phyloP scores from a whole-genome alignment of 2,329 filamentous ascomycete genomes.

The Periconia sp. region DNA sequence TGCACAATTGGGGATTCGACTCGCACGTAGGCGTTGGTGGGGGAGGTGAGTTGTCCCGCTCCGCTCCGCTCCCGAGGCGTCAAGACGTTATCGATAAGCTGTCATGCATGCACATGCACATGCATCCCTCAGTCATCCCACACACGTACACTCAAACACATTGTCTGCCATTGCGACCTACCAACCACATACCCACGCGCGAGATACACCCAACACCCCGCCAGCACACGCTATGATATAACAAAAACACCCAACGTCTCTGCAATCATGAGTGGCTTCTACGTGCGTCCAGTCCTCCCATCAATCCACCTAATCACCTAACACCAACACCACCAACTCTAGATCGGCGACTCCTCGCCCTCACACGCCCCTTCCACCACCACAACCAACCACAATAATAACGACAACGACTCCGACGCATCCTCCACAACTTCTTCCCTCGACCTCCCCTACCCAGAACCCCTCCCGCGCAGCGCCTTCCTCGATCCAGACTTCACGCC shows the following conservation, averaged over 20 bases:
- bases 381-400: too few relatives aligned
- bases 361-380: slow-evolving; percentile 11
- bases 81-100: too few relatives aligned
- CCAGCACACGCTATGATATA: slow-evolving; percentile 11
- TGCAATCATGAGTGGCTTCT: slow-evolving; percentile 52
- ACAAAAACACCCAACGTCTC: background rate
- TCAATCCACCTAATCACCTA: slow-evolving; percentile 1
- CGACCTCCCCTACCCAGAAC: slow-evolving; percentile 79
- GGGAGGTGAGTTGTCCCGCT: too few relatives aligned
- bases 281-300: slow-evolving; percentile 36
- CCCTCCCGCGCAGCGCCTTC: slow-evolving; percentile 82
- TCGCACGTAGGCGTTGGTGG: too few relatives aligned
- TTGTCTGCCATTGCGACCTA: background rate
- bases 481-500: slow-evolving; percentile 75
- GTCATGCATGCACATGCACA: background rate
- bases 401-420: slow-evolving; percentile 1
- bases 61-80: too few relatives aligned
- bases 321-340: background rate
- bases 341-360: slow-evolving; percentile 12
- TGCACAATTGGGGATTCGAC: too few relatives aligned
- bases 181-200: too few relatives aligned
- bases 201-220: too few relatives aligned
- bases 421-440: slow-evolving; percentile 4
- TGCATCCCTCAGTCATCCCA: too few relatives aligned
- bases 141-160: background rate